phyloP scores from a whole-genome alignment of 2,329 filamentous ascomycete species.

The Lachnellula willkommii region DNA sequence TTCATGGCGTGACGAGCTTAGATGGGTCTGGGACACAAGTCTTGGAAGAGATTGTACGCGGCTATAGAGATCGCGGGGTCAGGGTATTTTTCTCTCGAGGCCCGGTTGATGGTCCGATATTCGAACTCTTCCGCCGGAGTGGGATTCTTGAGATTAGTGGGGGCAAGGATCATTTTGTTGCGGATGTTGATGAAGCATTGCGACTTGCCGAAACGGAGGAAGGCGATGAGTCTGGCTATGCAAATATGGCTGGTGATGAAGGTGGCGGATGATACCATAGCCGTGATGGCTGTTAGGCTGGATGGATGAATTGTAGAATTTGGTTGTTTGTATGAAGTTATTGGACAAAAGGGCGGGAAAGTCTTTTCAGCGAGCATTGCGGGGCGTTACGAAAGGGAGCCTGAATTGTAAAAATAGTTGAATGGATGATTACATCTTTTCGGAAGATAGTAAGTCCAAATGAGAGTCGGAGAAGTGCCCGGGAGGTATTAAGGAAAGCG shows the following conservation, averaged over 20 bases:
- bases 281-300: background rate
- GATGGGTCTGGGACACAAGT: constrained; percentile 94
- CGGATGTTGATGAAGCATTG: constrained; percentile 78
- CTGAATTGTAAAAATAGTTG: background rate
- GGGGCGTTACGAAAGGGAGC: background rate
- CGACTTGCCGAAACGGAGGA: constrained; percentile 68
- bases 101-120: constrained; percentile 40
- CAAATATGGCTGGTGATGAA: constrained; percentile 21
- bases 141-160: constrained; percentile 84
- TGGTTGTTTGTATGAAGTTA: background rate
- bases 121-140: constrained; percentile 66
- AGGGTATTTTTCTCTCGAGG: constrained; percentile 67
- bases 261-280: constrained; percentile 12
- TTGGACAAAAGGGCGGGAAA: background rate
- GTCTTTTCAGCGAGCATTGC: constrained; percentile 1
- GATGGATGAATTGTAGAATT: background rate
- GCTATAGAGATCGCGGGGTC: constrained; percentile 72
- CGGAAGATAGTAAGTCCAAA: background rate
- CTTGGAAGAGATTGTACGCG: constrained; percentile 77
- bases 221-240: constrained; percentile 15
- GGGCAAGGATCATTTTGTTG: constrained; percentile 71
- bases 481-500: background rate
- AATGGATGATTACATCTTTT: background rate
- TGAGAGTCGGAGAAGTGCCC: background rate
- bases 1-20: constrained; percentile 92